A percentile compares a stretch with the other conserved stretches of the same genome.
These are phyloP conservation scores for Aspergillus sojae DNA, from an alignment of 2,329 filamentous ascomycete species.

Conservation along the genomic window DNA sequence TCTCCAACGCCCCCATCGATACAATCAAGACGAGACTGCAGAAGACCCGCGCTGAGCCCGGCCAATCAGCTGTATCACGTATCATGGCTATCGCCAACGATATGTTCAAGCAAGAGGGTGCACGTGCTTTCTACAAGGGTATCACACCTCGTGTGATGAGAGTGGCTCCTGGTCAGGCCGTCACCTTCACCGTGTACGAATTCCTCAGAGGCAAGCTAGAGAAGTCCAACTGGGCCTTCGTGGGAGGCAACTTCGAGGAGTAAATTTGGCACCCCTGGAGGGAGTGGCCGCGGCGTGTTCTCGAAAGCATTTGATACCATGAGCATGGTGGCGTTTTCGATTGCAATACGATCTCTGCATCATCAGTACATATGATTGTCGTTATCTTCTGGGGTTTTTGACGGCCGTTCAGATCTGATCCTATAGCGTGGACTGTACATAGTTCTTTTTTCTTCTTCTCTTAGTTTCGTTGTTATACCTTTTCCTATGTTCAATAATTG, in stretches of 20 bases:
- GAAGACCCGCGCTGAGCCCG: conserved; percentile 79
- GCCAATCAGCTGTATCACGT: conserved; percentile 76
- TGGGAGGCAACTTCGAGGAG: conserved; percentile 69
- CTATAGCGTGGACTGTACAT: conserved; percentile 24
- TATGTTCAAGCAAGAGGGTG: conserved; percentile 92
- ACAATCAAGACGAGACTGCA: conserved; percentile 98
- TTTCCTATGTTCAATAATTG: conserved; percentile 10
- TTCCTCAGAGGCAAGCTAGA: conserved; percentile 74
- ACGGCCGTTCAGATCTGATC: conserved; percentile 14
- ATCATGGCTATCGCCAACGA: conserved; percentile 78
- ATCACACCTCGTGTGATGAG: conserved; percentile 98
- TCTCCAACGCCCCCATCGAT: conserved; percentile 96
- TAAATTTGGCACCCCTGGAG: conserved; percentile 26
- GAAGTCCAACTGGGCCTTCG: conserved; percentile 60
- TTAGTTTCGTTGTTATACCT: conserved; percentile 14
- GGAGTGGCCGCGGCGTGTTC: conserved; percentile 17
- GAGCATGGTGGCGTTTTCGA: conserved; percentile 32
- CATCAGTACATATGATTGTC: conserved; percentile 18
- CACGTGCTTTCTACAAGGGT: conserved; percentile 97
- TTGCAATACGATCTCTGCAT: conserved; percentile 23
- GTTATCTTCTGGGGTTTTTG: conserved; percentile 8
- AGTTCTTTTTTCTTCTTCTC: conserved; percentile 12
- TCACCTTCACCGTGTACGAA: conserved; percentile 76
- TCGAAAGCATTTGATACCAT: conserved; percentile 32
- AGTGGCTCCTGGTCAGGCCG: conserved; percentile 90